phyloP scores from a whole-genome alignment of 2,329 filamentous ascomycete species.

The Lizonia empirigonia region DNA sequence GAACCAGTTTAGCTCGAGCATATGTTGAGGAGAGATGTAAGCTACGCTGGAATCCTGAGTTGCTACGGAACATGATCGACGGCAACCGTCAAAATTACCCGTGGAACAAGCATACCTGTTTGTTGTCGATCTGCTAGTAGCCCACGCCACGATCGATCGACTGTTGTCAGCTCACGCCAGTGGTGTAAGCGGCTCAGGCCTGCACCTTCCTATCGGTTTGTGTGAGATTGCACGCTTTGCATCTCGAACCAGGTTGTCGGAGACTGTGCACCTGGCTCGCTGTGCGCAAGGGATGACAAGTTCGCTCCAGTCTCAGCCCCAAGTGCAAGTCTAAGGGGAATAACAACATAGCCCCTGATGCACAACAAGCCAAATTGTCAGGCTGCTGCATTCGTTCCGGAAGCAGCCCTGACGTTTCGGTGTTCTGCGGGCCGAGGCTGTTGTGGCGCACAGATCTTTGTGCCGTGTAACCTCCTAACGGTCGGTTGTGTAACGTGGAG shows the following conservation, averaged over 20 bases:
- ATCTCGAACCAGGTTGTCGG: conserved; percentile 31
- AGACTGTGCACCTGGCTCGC: conserved; percentile 14
- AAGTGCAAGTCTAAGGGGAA: conserved; percentile 12
- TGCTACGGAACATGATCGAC: not conserved
- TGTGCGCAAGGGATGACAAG: conserved; percentile 27
- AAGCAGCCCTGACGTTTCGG: conserved; percentile 27
- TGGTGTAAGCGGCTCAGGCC: conserved; percentile 12
- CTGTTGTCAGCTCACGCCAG: conserved; percentile 6
- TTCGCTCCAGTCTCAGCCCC: conserved; percentile 9
- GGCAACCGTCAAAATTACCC: not conserved
- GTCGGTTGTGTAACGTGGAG: conserved; percentile 16
- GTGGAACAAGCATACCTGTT: not conserved
- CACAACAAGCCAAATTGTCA: conserved; percentile 18
- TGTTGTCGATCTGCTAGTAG: not conserved
- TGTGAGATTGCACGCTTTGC: conserved; percentile 24
- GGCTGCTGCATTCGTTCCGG: conserved; percentile 24
- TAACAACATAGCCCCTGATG: conserved; percentile 7
- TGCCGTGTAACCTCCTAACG: conserved; percentile 22
- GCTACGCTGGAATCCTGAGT: not conserved
- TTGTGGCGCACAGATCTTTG: conserved; percentile 12
- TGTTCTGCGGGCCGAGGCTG: conserved; percentile 20
- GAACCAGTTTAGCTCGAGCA: conserved; percentile 2
- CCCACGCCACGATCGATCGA: conserved; percentile 2
- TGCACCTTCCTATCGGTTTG: conserved; percentile 24
- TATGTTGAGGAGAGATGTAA: conserved; percentile 1